Percentiles rank a stretch among this genome's conserved stretches.
phyloP scores from a whole-genome alignment of 805 yeast genomes.

The Maudiozyma saulgeensis region DNA sequence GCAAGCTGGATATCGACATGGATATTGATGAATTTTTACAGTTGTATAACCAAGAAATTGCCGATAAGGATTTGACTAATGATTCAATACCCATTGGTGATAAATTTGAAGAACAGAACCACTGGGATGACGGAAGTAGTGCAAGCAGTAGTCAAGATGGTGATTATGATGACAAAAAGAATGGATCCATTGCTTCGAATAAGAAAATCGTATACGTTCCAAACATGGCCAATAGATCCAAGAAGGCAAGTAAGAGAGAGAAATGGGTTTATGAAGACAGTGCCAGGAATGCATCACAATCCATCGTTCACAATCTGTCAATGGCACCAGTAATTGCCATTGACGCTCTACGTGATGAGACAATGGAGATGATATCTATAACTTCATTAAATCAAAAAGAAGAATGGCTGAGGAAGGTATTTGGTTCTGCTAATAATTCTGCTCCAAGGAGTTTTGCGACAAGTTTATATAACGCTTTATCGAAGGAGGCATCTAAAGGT shows the following conservation, averaged over 20 bases:
- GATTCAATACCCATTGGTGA: slow-evolving; percentile 14
- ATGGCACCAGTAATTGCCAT: slow-evolving; percentile 67
- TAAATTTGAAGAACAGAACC: slow-evolving; percentile 16
- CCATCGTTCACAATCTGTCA: slow-evolving; percentile 44
- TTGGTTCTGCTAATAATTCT: slow-evolving; percentile 67
- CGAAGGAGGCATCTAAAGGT: slow-evolving; percentile 65
- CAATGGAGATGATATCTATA: slow-evolving; percentile 70
- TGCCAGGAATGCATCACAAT: slow-evolving; percentile 50
- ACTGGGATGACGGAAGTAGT: slow-evolving; percentile 25
- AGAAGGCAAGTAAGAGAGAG: slow-evolving; percentile 65
- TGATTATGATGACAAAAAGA: slow-evolving; percentile 14
- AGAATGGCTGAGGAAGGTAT: slow-evolving; percentile 67
- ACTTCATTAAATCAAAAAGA: slow-evolving; percentile 70
- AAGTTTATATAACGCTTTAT: slow-evolving; percentile 60
- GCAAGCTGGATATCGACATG: slow-evolving; percentile 60
- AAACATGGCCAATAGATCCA: slow-evolving; percentile 74
- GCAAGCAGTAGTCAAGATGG: slow-evolving; percentile 24
- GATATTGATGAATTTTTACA: slow-evolving; percentile 56
- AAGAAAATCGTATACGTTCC: slow-evolving; percentile 61
- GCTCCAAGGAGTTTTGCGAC: slow-evolving; percentile 73
- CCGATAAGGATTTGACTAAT: slow-evolving; percentile 5
- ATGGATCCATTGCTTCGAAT: slow-evolving; percentile 8
- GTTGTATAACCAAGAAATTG: slow-evolving; percentile 31
- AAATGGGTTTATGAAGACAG: slow-evolving; percentile 69
- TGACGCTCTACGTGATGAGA: slow-evolving; percentile 72